Evolutionary conservation across 2,329 filamentous ascomycete species (phyloP).

Genomic region (Alternaria arbusti): DNA sequence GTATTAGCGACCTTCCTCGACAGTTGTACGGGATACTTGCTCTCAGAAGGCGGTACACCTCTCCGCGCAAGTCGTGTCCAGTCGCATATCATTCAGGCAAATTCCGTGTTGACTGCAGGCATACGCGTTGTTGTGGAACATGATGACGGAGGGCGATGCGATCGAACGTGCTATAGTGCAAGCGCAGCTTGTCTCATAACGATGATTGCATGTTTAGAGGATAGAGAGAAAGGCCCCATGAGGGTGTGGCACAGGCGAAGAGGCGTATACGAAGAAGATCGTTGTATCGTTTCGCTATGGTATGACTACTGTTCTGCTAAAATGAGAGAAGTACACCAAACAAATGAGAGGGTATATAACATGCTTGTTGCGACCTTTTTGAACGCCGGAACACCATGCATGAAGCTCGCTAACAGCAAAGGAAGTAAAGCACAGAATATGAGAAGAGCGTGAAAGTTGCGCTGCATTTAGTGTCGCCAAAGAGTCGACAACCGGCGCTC

Average conservation of each 20-base stretch:
- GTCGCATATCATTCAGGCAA: neutral
- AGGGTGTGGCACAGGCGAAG: neutral
- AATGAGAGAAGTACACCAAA: neutral
- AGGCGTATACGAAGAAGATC: neutral
- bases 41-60: neutral
- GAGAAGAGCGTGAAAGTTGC: neutral
- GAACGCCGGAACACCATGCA: neutral
- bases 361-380: slow-evolving; percentile 5
- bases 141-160: neutral
- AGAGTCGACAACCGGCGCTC: slow-evolving; percentile 18
- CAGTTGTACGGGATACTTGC: neutral
- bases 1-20: neutral
- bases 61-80: neutral
- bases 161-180: neutral
- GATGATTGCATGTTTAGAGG: neutral
- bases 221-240: neutral
- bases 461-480: slow-evolving; percentile 12
- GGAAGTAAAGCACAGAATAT: neutral
- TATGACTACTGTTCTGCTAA: neutral
- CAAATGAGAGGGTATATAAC: slow-evolving; percentile 27
- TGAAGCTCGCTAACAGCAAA: neutral
- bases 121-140: neutral
- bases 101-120: neutral
- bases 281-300: neutral
- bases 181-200: neutral